These are phyloP conservation scores for Neckera pumila DNA, from an alignment of 225 moss, liverwort and hornwort genomes.

Conservation along the genomic window DNA sequence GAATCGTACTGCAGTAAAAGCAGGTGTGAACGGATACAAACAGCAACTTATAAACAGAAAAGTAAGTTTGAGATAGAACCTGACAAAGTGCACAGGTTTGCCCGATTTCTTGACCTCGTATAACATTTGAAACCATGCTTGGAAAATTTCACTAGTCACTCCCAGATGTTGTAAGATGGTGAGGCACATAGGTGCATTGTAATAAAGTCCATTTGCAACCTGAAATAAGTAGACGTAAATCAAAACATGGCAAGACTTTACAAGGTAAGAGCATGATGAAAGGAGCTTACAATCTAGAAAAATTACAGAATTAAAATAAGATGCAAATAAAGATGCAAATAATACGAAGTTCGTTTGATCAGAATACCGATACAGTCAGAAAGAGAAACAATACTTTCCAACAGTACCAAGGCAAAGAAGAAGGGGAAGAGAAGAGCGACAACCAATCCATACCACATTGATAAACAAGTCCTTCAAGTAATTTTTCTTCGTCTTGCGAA, in stretches of 20 bases:
- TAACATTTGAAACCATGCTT: conserved; percentile 96
- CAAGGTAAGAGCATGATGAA: not conserved
- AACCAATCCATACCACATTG: conserved; percentile 60
- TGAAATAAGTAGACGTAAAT: conserved; percentile 1
- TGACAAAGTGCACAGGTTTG: conserved; percentile 72
- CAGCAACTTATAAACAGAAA: not conserved
- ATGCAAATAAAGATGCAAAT: not conserved
- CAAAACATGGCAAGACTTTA: not conserved
- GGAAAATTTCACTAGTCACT: conserved; percentile 78
- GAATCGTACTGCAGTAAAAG: not conserved
- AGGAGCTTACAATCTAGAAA: not conserved
- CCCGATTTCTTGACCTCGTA: conserved; percentile 82
- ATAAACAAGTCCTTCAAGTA: conserved; percentile 80
- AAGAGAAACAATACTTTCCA: not conserved
- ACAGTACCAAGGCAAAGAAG: not conserved
- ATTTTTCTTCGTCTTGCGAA: conserved; percentile 66
- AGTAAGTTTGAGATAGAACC: conserved; percentile 14
- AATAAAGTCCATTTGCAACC: conserved; percentile 92
- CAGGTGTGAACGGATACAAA: not conserved
- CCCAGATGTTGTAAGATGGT: conserved; percentile 76
- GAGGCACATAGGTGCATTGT: conserved; percentile 79
- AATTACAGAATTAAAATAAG: not conserved
- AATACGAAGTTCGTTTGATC: not conserved
- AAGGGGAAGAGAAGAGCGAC: not conserved
- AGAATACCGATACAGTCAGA: not conserved